A percentile compares a stretch with the other conserved stretches of the same genome.
phyloP scores from a whole-genome alignment of 140 eudicot species.

The Stevia rebaudiana region DNA sequence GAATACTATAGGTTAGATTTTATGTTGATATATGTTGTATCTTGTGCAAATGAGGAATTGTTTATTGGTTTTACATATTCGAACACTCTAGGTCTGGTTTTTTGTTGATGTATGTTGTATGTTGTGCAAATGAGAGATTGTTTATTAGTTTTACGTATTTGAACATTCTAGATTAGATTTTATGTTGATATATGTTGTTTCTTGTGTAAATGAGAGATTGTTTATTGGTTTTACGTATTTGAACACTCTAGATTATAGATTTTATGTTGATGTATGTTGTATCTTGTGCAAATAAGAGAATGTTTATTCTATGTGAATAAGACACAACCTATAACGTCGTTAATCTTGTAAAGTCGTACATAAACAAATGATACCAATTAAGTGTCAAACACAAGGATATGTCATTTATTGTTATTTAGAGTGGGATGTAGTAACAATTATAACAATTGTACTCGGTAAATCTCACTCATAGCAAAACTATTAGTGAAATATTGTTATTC shows the following conservation, averaged over 20 bases:
- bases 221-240: background rate
- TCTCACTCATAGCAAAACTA: too few species aligned
- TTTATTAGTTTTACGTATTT: background rate
- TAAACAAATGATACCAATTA: too few species aligned
- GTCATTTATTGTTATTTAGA: too few species aligned
- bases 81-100: background rate
- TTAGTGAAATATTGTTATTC: too few species aligned
- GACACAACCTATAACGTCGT: background rate
- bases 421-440: too few species aligned
- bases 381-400: too few species aligned
- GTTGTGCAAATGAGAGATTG: background rate
- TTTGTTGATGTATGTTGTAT: background rate
- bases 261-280: background rate
- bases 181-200: background rate
- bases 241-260: background rate
- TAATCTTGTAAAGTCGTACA: too few species aligned
- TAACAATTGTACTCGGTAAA: too few species aligned
- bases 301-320: background rate
- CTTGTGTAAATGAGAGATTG: too few species aligned
- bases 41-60: background rate
- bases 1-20: background rate
- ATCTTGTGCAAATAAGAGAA: background rate
- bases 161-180: background rate
- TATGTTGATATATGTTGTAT: background rate
- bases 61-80: background rate